Evolutionary conservation across 78 protist species (phyloP), one percentile per base, ranked within the genome.

Genomic region (Guillardia theta): DNA sequence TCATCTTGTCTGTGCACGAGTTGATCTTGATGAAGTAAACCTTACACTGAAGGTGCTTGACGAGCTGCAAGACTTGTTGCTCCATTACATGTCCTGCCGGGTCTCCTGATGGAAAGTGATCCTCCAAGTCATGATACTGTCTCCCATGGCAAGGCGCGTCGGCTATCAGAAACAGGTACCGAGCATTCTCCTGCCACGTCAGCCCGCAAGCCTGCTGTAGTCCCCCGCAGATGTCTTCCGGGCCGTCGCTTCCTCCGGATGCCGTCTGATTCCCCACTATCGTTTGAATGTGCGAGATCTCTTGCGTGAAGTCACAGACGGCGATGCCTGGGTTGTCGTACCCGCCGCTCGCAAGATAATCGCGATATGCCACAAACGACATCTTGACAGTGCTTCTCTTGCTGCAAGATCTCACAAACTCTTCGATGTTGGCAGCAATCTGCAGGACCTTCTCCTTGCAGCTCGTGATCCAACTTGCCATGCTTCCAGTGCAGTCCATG

Each of bases 401-500:
- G 54, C 19, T 5, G 19, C 43, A 10, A 5, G 36, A 10, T 22
- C 15, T 6, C 62, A 83, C 54, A 33, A 6, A 6, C n/a, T 4
- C 43, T 9, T 19, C 41, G 5, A 83, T 45, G 30, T 83, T 4
- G 9, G 9, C 58, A 2, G 58, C 58, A 1, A 83, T 83, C 24
- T 4, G 64, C 33, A 18, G 12, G 58, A 83, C 37, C 54, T 45
- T 18, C 4, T 46, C 45, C 54, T 83, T 4, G 64, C 64, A 9
- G 5, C 46, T 36, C 54, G 44, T 8, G 39, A 83, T 43, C 48
- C 62, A 83, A 12, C 43, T 18, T 41, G 92, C 4, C 92, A 83
- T 83, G 39, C 64, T 47, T 30, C 92, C 92, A 15, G 92, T 83
- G 92, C 92, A 83, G 54, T 83, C 92, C 92, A 83, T 83, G 46